A percentile compares a stretch with the other conserved stretches of the same genome.
Evolutionary conservation across 2,329 filamentous ascomycete genomes (phyloP).

Genomic region (Talaromyces marneffei): DNA sequence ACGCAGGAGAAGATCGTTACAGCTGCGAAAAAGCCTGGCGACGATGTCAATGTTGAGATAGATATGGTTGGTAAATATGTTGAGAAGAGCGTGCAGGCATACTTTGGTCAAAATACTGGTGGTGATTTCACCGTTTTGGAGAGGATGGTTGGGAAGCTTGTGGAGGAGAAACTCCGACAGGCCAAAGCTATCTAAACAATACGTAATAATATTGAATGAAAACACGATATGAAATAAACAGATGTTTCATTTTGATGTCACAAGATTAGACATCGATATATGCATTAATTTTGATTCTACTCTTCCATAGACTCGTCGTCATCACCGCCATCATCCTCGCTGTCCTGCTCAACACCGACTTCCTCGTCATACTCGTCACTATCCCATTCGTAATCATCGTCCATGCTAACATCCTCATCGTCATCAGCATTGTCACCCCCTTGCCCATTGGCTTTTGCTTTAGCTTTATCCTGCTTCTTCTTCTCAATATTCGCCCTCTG

Average conservation of each 20-base stretch:
- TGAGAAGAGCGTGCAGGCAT: constrained; percentile 76
- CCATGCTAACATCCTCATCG: constrained; percentile 43
- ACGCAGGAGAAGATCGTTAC: constrained; percentile 89
- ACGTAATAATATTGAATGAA: neutral
- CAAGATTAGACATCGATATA: neutral
- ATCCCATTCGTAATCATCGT: constrained; percentile 46
- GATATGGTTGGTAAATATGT: constrained; percentile 68
- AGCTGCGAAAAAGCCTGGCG: constrained; percentile 69
- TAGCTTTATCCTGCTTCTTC: constrained; percentile 64
- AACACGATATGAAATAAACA: neutral
- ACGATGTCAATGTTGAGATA: constrained; percentile 86
- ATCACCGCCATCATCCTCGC: constrained; percentile 15
- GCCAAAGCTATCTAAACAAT: constrained; percentile 10
- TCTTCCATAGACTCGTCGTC: constrained; percentile 40
- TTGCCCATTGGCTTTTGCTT: constrained; percentile 38
- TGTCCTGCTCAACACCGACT: constrained; percentile 44
- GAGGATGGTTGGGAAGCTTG: constrained; percentile 67
- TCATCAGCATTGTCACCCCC: constrained; percentile 42
- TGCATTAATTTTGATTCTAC: constrained; percentile 21
- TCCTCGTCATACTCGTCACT: constrained; percentile 46
- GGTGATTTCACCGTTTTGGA: constrained; percentile 53
- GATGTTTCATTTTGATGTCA: neutral
- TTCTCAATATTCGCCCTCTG: constrained; percentile 88
- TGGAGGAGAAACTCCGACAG: constrained; percentile 61
- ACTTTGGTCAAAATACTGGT: constrained; percentile 50